Evolutionary conservation across 257 asterid species (phyloP), one percentile per base, ranked within the genome.

Genomic region (Ajuga chamaepitys): DNA sequence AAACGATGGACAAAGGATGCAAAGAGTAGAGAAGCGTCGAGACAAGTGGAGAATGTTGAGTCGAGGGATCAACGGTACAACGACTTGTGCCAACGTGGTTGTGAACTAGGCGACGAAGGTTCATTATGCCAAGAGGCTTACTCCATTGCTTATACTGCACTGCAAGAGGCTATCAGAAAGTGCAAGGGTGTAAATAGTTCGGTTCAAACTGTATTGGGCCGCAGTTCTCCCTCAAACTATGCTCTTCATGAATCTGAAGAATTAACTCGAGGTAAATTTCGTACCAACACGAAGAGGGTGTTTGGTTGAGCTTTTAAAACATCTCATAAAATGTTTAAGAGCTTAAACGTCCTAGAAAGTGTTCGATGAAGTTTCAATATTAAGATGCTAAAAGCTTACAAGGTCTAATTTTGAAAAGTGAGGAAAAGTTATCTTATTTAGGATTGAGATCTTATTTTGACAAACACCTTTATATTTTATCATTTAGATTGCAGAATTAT

Each of bases 1-100:
- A 75, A 68, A 64, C 76, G 82, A 25, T 75, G 88, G 85, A 77
- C 85, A 26, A 77, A 77, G 74, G 65, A 66, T 68, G 85, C 75
- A n/a, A 80, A 73, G 78, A 77, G 47, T 63, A 68, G 73, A 64
- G 78, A 66, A 63, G 28, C 16, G 16, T 61, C 30, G 58, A 58
- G 68, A 45, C 53, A 20, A 37, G 57, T 13, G 17, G 73, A 50
- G 62, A 14, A 38, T 9, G 22, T 42, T 53, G 75, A 70, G 53
- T 75, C 83, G 7, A 63, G 74, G 73, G 57, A 24, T 53, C 72
- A 70, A 60, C 73, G 77, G 9, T 75, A 67, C 56, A 66, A 26
- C 41, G 78, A 70, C 41, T 32, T 78, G 53, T 78, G 70, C 64
- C 72, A 70, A 59, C 70, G 38, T 35, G 78, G 63, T 13, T 63